Conservation (phyloP, 2,329 filamentous ascomycete genomes). For the Berkeleyomyces basicola region DNA sequence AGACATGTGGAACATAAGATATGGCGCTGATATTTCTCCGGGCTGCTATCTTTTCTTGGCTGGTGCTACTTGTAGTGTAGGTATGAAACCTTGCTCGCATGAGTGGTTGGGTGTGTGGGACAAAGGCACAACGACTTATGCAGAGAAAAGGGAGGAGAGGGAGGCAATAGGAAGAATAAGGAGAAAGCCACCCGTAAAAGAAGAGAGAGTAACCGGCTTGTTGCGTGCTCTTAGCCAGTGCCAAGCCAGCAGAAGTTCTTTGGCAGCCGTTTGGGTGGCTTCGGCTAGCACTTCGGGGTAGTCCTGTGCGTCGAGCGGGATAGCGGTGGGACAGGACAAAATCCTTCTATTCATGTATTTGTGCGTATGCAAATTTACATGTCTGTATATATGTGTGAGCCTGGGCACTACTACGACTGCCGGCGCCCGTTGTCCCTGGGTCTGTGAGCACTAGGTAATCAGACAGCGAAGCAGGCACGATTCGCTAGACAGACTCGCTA, state of each 20-base stretch:
- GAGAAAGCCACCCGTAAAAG: neutral
- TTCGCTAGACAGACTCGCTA: constrained; percentile 4
- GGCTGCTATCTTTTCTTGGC: neutral
- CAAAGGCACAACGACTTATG: neutral
- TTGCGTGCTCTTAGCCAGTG: neutral
- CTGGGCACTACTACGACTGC: too few relatives aligned
- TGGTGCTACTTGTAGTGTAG: neutral
- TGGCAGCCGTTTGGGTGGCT: too few relatives aligned
- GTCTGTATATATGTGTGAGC: too few relatives aligned
- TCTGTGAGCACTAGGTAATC: too few relatives aligned
- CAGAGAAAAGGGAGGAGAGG: neutral
- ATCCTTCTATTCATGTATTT: too few relatives aligned
- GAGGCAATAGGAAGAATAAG: neutral
- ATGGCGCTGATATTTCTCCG: neutral
- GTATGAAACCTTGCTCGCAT: neutral
- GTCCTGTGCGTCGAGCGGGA: too few relatives aligned
- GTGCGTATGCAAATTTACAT: too few relatives aligned
- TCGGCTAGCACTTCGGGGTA: too few relatives aligned
- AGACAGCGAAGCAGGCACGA: too few relatives aligned
- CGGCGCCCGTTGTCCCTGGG: too few relatives aligned
- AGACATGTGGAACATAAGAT: neutral
- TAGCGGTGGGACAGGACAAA: too few relatives aligned
- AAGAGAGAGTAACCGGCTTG: neutral
- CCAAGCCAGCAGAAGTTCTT: too few relatives aligned
- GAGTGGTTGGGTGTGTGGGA: neutral